phyloP scores from a whole-genome alignment of 1,139 yeast species.

The Hyphopichia pseudoburtonii region DNA sequence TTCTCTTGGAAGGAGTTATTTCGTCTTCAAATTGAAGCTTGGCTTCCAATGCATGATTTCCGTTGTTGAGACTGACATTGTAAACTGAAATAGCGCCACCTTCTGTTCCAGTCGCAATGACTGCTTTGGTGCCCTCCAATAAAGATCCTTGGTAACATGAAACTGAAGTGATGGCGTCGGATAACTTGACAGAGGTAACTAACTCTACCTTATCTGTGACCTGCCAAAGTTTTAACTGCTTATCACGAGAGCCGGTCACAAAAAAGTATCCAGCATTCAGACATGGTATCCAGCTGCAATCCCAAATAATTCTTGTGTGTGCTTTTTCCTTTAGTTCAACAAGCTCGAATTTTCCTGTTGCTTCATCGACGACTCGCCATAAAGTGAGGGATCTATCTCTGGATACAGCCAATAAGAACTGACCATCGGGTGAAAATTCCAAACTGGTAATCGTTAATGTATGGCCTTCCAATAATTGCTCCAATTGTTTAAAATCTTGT shows the following conservation, averaged over 20 bases:
- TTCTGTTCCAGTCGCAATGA: constrained; percentile 74
- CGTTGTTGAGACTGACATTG: constrained; percentile 27
- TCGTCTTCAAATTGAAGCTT: constrained; percentile 28
- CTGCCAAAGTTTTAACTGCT: constrained; percentile 71
- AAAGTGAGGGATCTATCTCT: constrained; percentile 86
- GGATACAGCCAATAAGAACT: constrained; percentile 73
- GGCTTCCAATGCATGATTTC: constrained; percentile 22
- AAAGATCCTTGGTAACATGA: constrained; percentile 43
- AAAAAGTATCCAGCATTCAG: constrained; percentile 40
- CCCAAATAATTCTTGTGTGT: constrained; percentile 94
- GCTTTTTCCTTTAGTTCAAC: constrained; percentile 63
- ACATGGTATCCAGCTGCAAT: constrained; percentile 76
- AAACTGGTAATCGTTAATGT: constrained; percentile 82
- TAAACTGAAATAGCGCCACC: constrained; percentile 41
- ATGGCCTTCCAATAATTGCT: constrained; percentile 56
- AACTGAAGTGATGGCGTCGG: constrained; percentile 70
- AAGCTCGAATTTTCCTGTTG: constrained; percentile 40
- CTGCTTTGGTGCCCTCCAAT: constrained; percentile 21
- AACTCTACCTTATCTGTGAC: constrained; percentile 27
- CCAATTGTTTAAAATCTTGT: constrained; percentile 41
- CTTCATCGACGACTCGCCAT: constrained; percentile 57
- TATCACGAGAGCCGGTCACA: constrained; percentile 88
- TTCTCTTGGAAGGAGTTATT: constrained; percentile 59
- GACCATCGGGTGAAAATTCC: constrained; percentile 71
- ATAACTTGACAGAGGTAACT: constrained; percentile 37